Evolutionary conservation across 1,284 basidiomycete species (phyloP), one percentile per base, ranked within the genome.

Genomic region (Peniophora sp.): DNA sequence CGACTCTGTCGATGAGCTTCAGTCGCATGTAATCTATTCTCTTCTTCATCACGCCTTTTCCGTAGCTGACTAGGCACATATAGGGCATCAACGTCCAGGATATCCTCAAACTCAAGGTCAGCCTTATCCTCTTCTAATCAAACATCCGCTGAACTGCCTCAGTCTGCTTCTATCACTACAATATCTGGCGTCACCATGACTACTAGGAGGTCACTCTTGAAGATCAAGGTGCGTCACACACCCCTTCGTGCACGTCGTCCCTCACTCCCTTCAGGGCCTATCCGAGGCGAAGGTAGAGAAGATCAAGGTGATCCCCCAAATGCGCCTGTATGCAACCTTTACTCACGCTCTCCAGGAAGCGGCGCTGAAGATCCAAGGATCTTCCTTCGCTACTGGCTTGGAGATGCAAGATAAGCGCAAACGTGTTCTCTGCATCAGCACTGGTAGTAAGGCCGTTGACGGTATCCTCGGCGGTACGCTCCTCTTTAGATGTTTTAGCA

Each of bases 61-160:
- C 23, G 36, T 10, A 51, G 47, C 47, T 24, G 56, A 49, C 51
- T 45, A 43, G 55, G 46, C 42, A 50, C 46, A 17, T 22, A 6
- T 57, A 95, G 90, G 92, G 93, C 18, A 95, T 96, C 66, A 96
- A 95, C 57, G 85, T 93, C 27, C 89, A 94, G 70, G 93, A 97
- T 64, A 95, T 97, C 51, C 66, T 86, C 52, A 97, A 97, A 68
- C 81, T 97, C 57, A 96, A 96, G 72, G 89, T 88, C 47, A 47
- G 58, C 6, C 35, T 58, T 2, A 39, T 43, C 6, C 42, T 49
- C n/a, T 27, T n/a, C 24, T 41, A 42, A 47, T 42, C 54, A 53
- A 34, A 45, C 35, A 10, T 23, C 46, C 12, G 18, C 35, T 51
- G 20, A 34, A n/a, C 39, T 47, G 20, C 34, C 56, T 56, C 47